Conservation (phyloP, 768 basidiomycete species). For the Suillus variegatus region DNA sequence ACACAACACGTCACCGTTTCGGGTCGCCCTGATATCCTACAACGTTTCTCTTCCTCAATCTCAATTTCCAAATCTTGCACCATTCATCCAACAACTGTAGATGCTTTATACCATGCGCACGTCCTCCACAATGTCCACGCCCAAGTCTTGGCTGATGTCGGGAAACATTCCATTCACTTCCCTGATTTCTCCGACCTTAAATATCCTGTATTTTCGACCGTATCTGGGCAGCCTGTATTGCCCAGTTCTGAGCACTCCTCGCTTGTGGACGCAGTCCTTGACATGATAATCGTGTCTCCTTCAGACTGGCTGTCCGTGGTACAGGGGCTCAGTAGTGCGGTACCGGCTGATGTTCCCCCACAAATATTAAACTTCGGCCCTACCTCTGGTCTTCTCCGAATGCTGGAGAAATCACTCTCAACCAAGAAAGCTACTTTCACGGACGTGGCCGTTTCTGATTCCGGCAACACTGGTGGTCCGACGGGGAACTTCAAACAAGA, state of each 20-base stretch:
- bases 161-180: conserved; percentile 47
- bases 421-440: conserved; percentile 17
- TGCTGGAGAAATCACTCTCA: conserved; percentile 38
- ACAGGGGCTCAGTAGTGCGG: conserved; percentile 24
- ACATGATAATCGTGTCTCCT: conserved; percentile 46
- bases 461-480: neutral
- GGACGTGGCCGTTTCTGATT: conserved; percentile 16
- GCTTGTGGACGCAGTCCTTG: conserved; percentile 42
- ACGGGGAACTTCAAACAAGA: conserved; percentile 34
- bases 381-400: conserved; percentile 40
- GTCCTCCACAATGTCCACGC: conserved; percentile 32
- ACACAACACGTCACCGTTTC: conserved; percentile 54
- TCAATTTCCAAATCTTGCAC: conserved; percentile 29
- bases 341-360: conserved; percentile 23
- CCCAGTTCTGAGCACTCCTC: conserved; percentile 19
- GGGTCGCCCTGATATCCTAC: conserved; percentile 53
- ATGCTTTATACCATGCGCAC: conserved; percentile 55
- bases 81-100: conserved; percentile 46
- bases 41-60: conserved; percentile 41
- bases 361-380: conserved; percentile 53
- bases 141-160: conserved; percentile 46
- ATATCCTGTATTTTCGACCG: conserved; percentile 49
- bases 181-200: conserved; percentile 48
- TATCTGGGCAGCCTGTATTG: conserved; percentile 40
- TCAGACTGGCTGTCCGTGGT: conserved; percentile 55